Percentiles rank a stretch among this genome's conserved stretches.
Conservation (phyloP, 768 basidiomycete genomes). For the Pholiota molesta region DNA sequence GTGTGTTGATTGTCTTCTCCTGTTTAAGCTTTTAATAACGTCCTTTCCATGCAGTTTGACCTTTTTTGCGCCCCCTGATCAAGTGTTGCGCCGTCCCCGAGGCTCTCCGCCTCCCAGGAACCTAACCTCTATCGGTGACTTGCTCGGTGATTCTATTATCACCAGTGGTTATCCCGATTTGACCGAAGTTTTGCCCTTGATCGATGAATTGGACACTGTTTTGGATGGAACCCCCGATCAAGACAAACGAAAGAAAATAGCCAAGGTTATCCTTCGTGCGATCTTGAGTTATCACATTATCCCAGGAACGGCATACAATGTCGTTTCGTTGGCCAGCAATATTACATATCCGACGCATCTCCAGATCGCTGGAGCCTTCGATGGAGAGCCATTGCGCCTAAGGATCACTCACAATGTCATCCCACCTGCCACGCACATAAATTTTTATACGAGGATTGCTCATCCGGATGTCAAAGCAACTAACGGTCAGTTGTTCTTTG, state of each 20-base stretch:
- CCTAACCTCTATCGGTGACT: background rate
- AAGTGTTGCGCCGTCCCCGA: constrained; percentile 36
- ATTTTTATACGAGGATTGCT: constrained; percentile 49
- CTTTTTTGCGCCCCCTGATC: constrained; percentile 55
- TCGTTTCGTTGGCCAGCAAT: constrained; percentile 48
- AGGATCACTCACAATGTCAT: constrained; percentile 36
- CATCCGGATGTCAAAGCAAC: constrained; percentile 43
- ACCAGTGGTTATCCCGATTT: constrained; percentile 1
- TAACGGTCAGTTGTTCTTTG: constrained; percentile 45
- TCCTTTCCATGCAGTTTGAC: constrained; percentile 41
- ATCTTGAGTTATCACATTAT: constrained; percentile 63
- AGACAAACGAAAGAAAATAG: constrained; percentile 53
- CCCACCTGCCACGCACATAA: constrained; percentile 43
- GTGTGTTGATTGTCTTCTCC: constrained; percentile 24
- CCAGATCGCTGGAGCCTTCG: constrained; percentile 43
- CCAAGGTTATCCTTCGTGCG: constrained; percentile 56
- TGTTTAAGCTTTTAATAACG: background rate
- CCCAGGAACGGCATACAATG: constrained; percentile 36
- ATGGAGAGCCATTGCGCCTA: constrained; percentile 48
- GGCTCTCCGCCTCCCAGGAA: constrained; percentile 10
- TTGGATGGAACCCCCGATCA: constrained; percentile 38
- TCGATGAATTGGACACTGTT: constrained; percentile 32
- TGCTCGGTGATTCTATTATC: background rate
- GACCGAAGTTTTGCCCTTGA: constrained; percentile 27
- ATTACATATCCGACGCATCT: constrained; percentile 56